Conservation (phyloP, 2,329 filamentous ascomycete species). For the Apiospora saccharicola region DNA sequence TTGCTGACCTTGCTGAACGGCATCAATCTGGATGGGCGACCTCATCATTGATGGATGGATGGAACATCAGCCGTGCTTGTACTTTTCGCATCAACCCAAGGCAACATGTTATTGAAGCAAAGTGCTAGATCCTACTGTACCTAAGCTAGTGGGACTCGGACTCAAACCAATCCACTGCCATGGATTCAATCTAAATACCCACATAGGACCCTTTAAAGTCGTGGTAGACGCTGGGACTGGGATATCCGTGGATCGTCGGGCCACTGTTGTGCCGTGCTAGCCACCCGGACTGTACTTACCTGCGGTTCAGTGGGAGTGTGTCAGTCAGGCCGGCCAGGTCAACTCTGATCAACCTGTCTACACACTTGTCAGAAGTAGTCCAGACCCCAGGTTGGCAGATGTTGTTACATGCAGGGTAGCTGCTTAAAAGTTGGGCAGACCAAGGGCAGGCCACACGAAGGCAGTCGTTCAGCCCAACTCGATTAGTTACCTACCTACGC, state of each 20-base stretch:
- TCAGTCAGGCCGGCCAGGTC: neutral
- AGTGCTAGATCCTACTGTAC: neutral
- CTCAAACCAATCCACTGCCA: slow-evolving; percentile 7
- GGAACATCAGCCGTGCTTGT: neutral
- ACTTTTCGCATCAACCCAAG: neutral
- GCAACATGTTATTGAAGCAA: neutral
- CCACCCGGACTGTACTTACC: neutral
- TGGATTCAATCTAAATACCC: slow-evolving; percentile 2
- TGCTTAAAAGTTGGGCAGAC: slow-evolving; percentile 10
- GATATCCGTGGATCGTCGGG: slow-evolving; percentile 2
- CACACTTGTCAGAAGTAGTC: neutral
- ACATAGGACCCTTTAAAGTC: slow-evolving; percentile 13
- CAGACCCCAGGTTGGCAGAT: slow-evolving; percentile 15
- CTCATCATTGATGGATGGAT: neutral
- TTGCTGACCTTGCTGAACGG: neutral
- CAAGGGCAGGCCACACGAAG: neutral
- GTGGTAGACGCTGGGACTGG: slow-evolving; percentile 17
- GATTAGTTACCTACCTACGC: neutral
- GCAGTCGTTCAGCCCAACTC: slow-evolving; percentile 9
- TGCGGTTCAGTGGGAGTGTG: neutral
- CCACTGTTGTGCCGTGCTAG: slow-evolving; percentile 17
- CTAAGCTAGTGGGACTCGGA: neutral
- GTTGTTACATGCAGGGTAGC: slow-evolving; percentile 21
- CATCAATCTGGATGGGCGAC: neutral
- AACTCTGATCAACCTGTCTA: neutral